Evolutionary conservation across 2,329 filamentous ascomycete species (phyloP), one percentile per base, ranked within the genome.

Genomic region (Elsinoe ampelina): DNA sequence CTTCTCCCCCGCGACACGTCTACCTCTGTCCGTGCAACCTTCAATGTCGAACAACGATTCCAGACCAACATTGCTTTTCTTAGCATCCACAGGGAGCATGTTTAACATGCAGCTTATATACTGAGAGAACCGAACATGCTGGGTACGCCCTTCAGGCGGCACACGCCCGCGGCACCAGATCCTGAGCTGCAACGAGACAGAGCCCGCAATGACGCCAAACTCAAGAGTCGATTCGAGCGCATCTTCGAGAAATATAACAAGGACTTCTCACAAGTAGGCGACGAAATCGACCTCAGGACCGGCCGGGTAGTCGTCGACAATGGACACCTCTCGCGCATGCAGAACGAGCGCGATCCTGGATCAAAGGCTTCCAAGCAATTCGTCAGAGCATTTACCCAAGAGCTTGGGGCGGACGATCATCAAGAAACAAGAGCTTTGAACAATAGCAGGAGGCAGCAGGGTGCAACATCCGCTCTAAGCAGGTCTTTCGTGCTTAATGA

Each of bases 211-310:
- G 84, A 88, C 60, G 74, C 78, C 61, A 83, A 83, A 58, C 79
- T 95, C 39, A 92, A 93, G 68, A 84, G 83, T n/a, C 83, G 83
- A 4, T 93, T 95, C 68, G 90, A 95, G 67, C 76, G 81, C 57
- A 95, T 97, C 57, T 95, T 95, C 67, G 81, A 86, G 59, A 96
- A 95, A 70, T 96, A 95, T 68, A 84, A 80, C 55, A 84, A 79
- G 61, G 87, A 96, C 68, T 95, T 95, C 65, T 83, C 83, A 1
- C 86, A 84, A 3, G 78, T 92, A 52, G 90, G 86, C 55, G 92
- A 97, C 70, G 90, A 95, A 72, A 90, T 97, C 64, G 89, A 97
- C 69, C 76, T 95, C 57, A 76, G 77, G 51, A 92, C 87, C 0
- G 90, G 89, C 55, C 77, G 87, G 58, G 83, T 97, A 47, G 78